phyloP scores from a whole-genome alignment of 1,284 basidiomycete species.

The Boletus mariae region DNA sequence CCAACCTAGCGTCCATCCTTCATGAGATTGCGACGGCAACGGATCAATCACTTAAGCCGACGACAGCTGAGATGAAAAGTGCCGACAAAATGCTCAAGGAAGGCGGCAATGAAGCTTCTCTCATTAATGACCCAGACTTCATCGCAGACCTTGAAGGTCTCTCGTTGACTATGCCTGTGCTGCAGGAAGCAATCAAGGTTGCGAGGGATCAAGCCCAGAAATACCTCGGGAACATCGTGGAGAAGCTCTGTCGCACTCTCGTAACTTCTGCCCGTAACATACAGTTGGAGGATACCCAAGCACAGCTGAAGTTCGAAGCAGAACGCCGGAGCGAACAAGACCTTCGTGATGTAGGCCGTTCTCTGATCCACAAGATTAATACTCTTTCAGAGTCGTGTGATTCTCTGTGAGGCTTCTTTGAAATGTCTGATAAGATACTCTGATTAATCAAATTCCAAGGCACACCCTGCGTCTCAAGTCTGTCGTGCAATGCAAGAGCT shows the following conservation, averaged over 20 bases:
- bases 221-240: slow-evolving; percentile 22
- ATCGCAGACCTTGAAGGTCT: slow-evolving; percentile 26
- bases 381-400: slow-evolving; percentile 14
- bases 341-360: slow-evolving; percentile 14
- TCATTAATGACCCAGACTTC: slow-evolving; percentile 30
- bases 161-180: slow-evolving; percentile 7
- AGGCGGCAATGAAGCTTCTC: slow-evolving; percentile 14
- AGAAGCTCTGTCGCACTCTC: slow-evolving; percentile 19
- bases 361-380: slow-evolving; percentile 27
- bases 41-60: slow-evolving; percentile 8
- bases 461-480: slow-evolving; percentile 17
- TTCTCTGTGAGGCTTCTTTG: slow-evolving; percentile 18
- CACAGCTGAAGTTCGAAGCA: slow-evolving; percentile 21
- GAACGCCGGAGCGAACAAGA: slow-evolving; percentile 17
- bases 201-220: slow-evolving; percentile 22
- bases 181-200: slow-evolving; percentile 22
- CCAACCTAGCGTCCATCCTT: slow-evolving; percentile 16
- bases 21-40: slow-evolving; percentile 6
- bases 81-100: slow-evolving; percentile 28
- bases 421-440: not conserved
- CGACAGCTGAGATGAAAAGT: slow-evolving; percentile 6
- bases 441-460: slow-evolving; percentile 7
- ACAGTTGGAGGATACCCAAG: slow-evolving; percentile 25
- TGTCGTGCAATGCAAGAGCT: slow-evolving; percentile 1
- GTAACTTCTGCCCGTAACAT: slow-evolving; percentile 11